phyloP scores from a whole-genome alignment of 441 rosid genomes.

The Manihot esculenta region DNA sequence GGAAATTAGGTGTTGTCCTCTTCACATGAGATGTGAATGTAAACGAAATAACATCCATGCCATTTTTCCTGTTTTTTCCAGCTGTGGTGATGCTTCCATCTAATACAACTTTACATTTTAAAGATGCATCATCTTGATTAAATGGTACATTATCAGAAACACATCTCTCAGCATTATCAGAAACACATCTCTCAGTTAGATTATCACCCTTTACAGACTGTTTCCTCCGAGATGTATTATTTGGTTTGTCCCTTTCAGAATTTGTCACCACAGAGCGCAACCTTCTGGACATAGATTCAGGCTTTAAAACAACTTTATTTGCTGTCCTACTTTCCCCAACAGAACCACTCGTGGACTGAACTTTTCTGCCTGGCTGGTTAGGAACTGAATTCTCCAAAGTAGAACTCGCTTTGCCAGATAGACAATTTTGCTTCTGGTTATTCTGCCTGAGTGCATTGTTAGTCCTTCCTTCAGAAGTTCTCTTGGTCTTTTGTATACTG shows the following conservation, averaged over 20 bases:
- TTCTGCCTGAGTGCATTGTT: slow-evolving; percentile 53
- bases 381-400: slow-evolving; percentile 32
- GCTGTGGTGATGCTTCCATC: slow-evolving; percentile 35
- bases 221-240: slow-evolving; percentile 41
- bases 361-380: slow-evolving; percentile 44
- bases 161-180: slow-evolving; percentile 26
- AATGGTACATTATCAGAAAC: slow-evolving; percentile 33
- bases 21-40: slow-evolving; percentile 83
- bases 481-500: slow-evolving; percentile 41
- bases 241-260: slow-evolving; percentile 42
- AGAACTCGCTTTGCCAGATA: slow-evolving; percentile 31
- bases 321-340: slow-evolving; percentile 37
- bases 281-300: slow-evolving; percentile 42
- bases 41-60: slow-evolving; percentile 83
- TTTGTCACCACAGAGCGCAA: slow-evolving; percentile 23
- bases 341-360: slow-evolving; percentile 33
- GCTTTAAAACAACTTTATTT: slow-evolving; percentile 41
- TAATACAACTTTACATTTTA: slow-evolving; percentile 38
- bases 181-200: slow-evolving; percentile 26
- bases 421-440: slow-evolving; percentile 70
- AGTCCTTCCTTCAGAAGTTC: slow-evolving; percentile 36
- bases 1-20: slow-evolving; percentile 30
- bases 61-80: slow-evolving; percentile 39
- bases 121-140: slow-evolving; percentile 38
- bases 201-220: slow-evolving; percentile 31